Percentiles rank a stretch among this genome's conserved stretches.
phyloP scores from a whole-genome alignment of 345 rosid species.

The Tarenaya hassleriana region DNA sequence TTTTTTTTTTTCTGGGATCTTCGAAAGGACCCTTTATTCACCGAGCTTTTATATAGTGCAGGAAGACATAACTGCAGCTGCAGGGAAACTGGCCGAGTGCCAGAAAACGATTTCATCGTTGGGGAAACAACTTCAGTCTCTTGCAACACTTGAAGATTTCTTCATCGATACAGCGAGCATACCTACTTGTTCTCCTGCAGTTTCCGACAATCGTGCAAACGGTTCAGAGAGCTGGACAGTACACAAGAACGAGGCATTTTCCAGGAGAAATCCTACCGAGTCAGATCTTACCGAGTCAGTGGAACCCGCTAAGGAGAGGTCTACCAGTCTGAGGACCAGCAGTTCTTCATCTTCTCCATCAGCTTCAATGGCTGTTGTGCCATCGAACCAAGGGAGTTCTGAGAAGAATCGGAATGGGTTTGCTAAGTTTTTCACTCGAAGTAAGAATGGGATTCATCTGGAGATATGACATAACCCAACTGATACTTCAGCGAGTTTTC shows the following conservation, averaged over 20 bases:
- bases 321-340: slow-evolving; percentile 17
- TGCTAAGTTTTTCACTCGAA: slow-evolving; percentile 75
- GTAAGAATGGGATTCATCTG: slow-evolving; percentile 82
- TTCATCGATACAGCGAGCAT: slow-evolving; percentile 62
- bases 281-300: slow-evolving; percentile 14
- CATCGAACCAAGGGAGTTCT: slow-evolving; percentile 42
- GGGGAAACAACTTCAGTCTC: slow-evolving; percentile 77
- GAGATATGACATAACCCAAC: slow-evolving; percentile 54
- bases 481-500: too few species aligned
- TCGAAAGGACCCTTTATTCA: too few species aligned
- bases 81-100: slow-evolving; percentile 84
- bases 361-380: slow-evolving; percentile 34
- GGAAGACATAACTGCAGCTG: slow-evolving; percentile 80
- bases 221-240: slow-evolving; percentile 51
- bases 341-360: slow-evolving; percentile 35
- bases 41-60: slow-evolving; percentile 31
- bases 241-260: slow-evolving; percentile 41
- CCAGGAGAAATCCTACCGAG: too few species aligned
- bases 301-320: slow-evolving; percentile 24
- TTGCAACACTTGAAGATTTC: slow-evolving; percentile 93
- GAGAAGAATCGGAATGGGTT: slow-evolving; percentile 87
- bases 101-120: slow-evolving; percentile 89
- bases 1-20: too few species aligned
- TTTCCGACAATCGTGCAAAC: slow-evolving; percentile 27
- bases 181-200: slow-evolving; percentile 35